These are phyloP conservation scores for Neurospora discreta DNA, from an alignment of 495 filamentous ascomycete species.

Conservation along the genomic window DNA sequence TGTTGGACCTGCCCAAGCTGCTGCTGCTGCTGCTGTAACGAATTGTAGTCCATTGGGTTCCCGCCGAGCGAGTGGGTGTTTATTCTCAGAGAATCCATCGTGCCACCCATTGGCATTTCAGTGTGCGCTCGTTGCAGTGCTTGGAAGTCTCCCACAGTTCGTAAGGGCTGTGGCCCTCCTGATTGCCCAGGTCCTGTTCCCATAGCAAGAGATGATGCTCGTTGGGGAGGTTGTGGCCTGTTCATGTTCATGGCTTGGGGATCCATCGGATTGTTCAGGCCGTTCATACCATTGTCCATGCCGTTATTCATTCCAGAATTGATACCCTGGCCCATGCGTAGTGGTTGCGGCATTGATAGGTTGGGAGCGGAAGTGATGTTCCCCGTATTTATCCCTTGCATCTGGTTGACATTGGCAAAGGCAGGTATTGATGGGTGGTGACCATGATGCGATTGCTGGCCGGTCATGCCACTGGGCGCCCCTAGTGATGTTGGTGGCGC, in stretches of 20 bases:
- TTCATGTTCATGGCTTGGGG: slow-evolving; percentile 24
- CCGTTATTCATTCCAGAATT: slow-evolving; percentile 18
- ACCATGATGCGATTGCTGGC: slow-evolving; percentile 21
- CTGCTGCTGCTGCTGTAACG: slow-evolving; percentile 2
- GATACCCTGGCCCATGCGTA: slow-evolving; percentile 24
- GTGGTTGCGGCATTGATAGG: slow-evolving; percentile 14
- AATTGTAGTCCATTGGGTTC: slow-evolving; percentile 24
- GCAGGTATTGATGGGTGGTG: slow-evolving; percentile 23
- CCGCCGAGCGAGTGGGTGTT: slow-evolving; percentile 12
- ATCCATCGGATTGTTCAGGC: not conserved
- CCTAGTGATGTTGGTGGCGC: slow-evolving; percentile 18
- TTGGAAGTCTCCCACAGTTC: slow-evolving; percentile 37
- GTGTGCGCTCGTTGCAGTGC: slow-evolving; percentile 32
- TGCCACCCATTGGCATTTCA: slow-evolving; percentile 24
- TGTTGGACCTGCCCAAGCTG: not conserved
- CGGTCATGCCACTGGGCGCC: slow-evolving; percentile 20
- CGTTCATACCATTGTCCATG: slow-evolving; percentile 7
- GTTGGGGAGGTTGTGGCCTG: slow-evolving; percentile 25
- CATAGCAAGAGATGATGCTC: slow-evolving; percentile 31
- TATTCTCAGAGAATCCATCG: slow-evolving; percentile 17
- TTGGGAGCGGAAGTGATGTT: slow-evolving; percentile 20
- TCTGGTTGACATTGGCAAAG: slow-evolving; percentile 22
- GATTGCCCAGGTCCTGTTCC: not conserved
- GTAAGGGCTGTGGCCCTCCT: slow-evolving; percentile 19
- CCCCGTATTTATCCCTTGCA: slow-evolving; percentile 23